Base-by-base conservation (phyloP, 2,329 filamentous ascomycete species). In the Westerdykella aurantiaca region DNA sequence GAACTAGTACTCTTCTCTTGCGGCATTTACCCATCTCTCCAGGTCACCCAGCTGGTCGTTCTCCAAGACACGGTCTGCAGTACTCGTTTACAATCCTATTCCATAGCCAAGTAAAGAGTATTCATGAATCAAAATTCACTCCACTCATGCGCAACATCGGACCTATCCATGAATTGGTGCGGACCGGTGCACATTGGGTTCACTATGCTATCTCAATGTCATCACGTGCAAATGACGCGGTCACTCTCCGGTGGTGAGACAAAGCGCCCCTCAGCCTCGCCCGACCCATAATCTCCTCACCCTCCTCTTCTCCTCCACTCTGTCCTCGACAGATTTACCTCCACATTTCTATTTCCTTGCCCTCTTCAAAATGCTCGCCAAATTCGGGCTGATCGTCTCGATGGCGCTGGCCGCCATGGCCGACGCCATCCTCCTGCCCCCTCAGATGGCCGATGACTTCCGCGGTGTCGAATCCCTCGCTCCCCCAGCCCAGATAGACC, bases 351-450 rank as follows among this genome's bases (percentile, higher is more conserved):
- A 11, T 29, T 29, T 29, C 43, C 43, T 45, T 42, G 45, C 41
- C 42, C 17, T 39, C 22, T 35, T 57, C 31, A 17, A 68, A 67
- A 65, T 51, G 58, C 49, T 50, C 49, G 43, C 58, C 49, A 49
- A 57, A 57, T 35, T 46, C 67, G 43, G 61, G 62, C 48, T 50
- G 67, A 31, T 50, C 55, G 61, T 62, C 48, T 55, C 53, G 48
- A 49, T 68, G 54, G 65, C 63, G 56, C 60, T 66, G 58, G 60
- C 51, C 55, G 58, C 60, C 56, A 61, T 18, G n/a, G 52, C 50
- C 17, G 22, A 53, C 47, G 63, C 64, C 38, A 49, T 67, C 39
- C 59, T 68, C 37, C 53, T 68, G 34, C 65, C 64, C 13, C 61
- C 64, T 14, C 56, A 51, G 23, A 52, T 67, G 29, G 50, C 48